phyloP scores from a whole-genome alignment of 306 rosid species.

The Cucumis melo region DNA sequence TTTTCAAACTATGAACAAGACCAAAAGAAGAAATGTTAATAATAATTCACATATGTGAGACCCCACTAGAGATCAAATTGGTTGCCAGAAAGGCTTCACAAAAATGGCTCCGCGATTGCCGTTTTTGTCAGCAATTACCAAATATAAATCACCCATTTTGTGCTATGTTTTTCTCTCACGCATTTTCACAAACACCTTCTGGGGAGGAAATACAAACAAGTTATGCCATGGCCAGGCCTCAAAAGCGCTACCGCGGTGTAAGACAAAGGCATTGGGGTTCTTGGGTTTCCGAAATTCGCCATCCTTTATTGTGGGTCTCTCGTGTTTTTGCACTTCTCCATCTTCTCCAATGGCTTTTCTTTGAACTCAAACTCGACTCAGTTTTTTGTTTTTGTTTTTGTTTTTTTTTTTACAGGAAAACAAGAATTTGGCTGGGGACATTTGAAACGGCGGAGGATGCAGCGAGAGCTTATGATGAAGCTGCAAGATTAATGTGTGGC shows the following conservation, averaged over 20 bases:
- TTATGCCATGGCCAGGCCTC: background rate
- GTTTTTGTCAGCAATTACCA: background rate
- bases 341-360: no score
- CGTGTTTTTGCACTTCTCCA: background rate
- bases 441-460: conserved; percentile 8
- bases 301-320: background rate
- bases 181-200: conserved; percentile 7
- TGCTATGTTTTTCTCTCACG: background rate
- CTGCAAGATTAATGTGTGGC: conserved; percentile 6
- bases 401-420: background rate
- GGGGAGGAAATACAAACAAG: background rate
- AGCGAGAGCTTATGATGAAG: conserved; percentile 7
- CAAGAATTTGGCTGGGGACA: conserved; percentile 7
- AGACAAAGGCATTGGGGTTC: conserved; percentile 11
- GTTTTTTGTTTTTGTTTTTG: no score
- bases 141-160: background rate
- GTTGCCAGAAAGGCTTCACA: background rate
- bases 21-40: background rate
- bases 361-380: no score
- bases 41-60: background rate
- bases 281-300: conserved; percentile 9
- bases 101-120: conserved; percentile 6
- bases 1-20: background rate
- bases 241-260: conserved; percentile 1
- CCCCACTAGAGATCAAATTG: background rate